These are phyloP conservation scores for Wallemia ichthyophaga DNA, from an alignment of 1,284 basidiomycete genomes.

Conservation along the genomic window DNA sequence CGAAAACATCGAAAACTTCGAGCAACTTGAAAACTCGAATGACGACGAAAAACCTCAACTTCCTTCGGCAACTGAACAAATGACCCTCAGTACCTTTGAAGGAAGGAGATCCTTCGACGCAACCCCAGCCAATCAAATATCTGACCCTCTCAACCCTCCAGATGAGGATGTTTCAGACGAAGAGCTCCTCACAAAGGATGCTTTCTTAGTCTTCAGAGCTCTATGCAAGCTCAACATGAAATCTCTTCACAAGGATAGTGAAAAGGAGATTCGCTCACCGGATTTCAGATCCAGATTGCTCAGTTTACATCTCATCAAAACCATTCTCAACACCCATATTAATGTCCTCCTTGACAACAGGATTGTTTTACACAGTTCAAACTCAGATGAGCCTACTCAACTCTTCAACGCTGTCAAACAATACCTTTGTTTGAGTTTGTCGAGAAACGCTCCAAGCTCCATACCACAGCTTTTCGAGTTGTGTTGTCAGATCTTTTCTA, in stretches of 20 bases:
- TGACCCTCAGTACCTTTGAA: constrained; percentile 9
- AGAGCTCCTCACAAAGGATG: constrained; percentile 77
- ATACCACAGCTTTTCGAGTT: constrained; percentile 94
- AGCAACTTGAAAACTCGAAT: background rate
- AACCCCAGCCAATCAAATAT: constrained; percentile 1
- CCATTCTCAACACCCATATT: constrained; percentile 74
- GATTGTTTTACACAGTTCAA: constrained; percentile 62
- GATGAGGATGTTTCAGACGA: constrained; percentile 10
- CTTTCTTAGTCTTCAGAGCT: constrained; percentile 80
- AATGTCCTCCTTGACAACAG: constrained; percentile 53
- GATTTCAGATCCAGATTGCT: constrained; percentile 84
- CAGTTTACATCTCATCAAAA: constrained; percentile 68
- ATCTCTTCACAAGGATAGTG: constrained; percentile 66
- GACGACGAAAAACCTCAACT: background rate
- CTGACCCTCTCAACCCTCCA: constrained; percentile 4
- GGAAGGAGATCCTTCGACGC: constrained; percentile 7
- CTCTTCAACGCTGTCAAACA: constrained; percentile 81
- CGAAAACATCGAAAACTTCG: background rate
- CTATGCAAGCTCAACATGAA: constrained; percentile 97
- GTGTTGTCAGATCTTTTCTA: constrained; percentile 96
- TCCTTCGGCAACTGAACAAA: background rate
- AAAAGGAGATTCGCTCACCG: constrained; percentile 72
- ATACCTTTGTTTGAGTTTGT: constrained; percentile 74
- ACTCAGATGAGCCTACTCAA: constrained; percentile 42
- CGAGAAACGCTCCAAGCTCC: constrained; percentile 79